These are phyloP conservation scores for Bauhinia variegata DNA, from an alignment of 306 rosid genomes.

Conservation along the genomic window DNA sequence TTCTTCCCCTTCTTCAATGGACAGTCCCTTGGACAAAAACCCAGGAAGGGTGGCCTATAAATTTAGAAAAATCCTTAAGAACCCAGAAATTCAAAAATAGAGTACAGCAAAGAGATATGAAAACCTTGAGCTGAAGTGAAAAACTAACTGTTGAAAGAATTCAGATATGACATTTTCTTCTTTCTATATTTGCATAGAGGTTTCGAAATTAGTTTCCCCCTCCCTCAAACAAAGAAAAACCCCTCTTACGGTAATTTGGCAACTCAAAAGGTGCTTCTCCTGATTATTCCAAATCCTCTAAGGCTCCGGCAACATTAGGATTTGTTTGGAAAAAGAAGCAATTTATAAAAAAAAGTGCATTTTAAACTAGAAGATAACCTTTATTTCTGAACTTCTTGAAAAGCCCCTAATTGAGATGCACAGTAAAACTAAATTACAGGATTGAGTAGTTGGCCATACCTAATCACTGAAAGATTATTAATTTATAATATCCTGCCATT, in stretches of 20 bases:
- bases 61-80: background rate
- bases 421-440: background rate
- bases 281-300: background rate
- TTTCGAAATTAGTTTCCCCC: background rate
- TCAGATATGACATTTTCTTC: too few species aligned
- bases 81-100: background rate
- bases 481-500: conserved; percentile 3
- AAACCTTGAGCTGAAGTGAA: too few species aligned
- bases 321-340: too few species aligned
- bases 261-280: background rate
- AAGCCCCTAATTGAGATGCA: too few species aligned
- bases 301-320: too few species aligned
- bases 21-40: conserved; percentile 70
- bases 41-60: conserved; percentile 80
- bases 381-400: too few species aligned
- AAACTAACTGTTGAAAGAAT: too few species aligned
- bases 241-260: background rate
- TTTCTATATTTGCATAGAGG: background rate
- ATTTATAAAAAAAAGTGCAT: too few species aligned
- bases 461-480: background rate
- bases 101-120: too few species aligned
- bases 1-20: conserved; percentile 67
- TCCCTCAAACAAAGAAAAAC: background rate
- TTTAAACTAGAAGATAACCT: too few species aligned
- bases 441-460: too few species aligned